Evolutionary conservation across 805 yeast species (phyloP).

Genomic region (Lachancea sp.): DNA sequence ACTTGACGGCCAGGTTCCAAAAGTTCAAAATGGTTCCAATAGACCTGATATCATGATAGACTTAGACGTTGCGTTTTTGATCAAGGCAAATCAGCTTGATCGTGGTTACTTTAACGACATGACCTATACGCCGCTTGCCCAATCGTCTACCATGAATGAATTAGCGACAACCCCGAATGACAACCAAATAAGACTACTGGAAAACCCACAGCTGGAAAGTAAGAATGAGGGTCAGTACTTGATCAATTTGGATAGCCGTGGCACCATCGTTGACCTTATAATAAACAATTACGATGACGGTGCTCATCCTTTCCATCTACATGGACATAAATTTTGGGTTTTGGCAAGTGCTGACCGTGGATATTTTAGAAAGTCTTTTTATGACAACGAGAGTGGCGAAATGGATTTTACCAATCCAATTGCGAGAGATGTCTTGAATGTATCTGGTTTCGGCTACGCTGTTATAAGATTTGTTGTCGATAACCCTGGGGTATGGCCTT

Average conservation of each 20-base stretch:
- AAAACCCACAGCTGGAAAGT: conserved; percentile 13
- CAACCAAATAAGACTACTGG: conserved; percentile 8
- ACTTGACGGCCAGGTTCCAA: conserved; percentile 16
- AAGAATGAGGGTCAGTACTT: conserved; percentile 15
- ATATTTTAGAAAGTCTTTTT: conserved; percentile 18
- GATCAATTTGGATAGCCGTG: conserved; percentile 21
- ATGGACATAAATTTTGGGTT: conserved; percentile 38
- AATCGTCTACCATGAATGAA: conserved; percentile 16
- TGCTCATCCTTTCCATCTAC: conserved; percentile 59
- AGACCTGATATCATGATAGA: conserved; percentile 14
- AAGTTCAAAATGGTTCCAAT: conserved; percentile 13
- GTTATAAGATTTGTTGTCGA: conserved; percentile 57
- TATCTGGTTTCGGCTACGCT: conserved; percentile 51
- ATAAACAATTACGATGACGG: conserved; percentile 65
- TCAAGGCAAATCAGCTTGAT: conserved; percentile 20
- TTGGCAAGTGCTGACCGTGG: conserved; percentile 21
- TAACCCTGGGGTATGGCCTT: conserved; percentile 79
- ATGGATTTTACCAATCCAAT: conserved; percentile 43
- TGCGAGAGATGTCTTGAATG: conserved; percentile 54
- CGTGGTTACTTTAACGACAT: conserved; percentile 26
- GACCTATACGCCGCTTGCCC: conserved; percentile 18
- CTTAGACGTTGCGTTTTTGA: conserved; percentile 24
- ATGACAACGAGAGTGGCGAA: conserved; percentile 40
- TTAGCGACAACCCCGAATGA: conserved; percentile 6
- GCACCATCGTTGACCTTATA: conserved; percentile 49